A percentile compares a stretch with the other conserved stretches of the same genome.
Evolutionary conservation across 202 grass and related monocot species (phyloP).

Genomic region (Tripidium arundinaceum): DNA sequence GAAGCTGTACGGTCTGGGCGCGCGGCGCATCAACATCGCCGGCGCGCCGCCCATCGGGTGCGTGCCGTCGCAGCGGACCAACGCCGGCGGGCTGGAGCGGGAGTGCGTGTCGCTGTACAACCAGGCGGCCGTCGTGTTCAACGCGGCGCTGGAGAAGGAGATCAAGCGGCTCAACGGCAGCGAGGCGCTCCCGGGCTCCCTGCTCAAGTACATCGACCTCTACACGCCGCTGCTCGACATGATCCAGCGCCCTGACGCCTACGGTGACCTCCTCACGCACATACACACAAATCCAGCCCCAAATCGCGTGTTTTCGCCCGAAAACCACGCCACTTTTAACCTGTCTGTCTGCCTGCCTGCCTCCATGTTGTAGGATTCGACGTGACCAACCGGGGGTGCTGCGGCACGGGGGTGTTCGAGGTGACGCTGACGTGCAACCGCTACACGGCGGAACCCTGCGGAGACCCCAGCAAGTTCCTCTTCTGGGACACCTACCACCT

Average conservation of each 20-base stretch:
- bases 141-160: constrained; percentile 55
- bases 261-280: constrained; percentile 23
- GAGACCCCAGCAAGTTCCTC: constrained; percentile 50
- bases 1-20: constrained; percentile 50
- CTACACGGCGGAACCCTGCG: constrained; percentile 51
- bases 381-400: constrained; percentile 58
- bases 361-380: constrained; percentile 52
- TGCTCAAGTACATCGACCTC: constrained; percentile 56
- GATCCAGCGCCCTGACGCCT: constrained; percentile 47
- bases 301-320: neutral
- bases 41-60: constrained; percentile 68
- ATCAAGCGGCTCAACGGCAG: constrained; percentile 52
- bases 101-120: constrained; percentile 64
- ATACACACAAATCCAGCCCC: no score
- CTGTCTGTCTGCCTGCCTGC: no score
- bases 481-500: constrained; percentile 90
- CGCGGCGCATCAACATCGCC: constrained; percentile 41
- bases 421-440: constrained; percentile 64
- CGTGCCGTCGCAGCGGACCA: constrained; percentile 77
- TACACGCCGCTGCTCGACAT: constrained; percentile 74
- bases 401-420: constrained; percentile 73
- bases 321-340: neutral
- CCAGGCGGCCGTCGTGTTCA: constrained; percentile 59
- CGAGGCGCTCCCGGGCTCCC: constrained; percentile 36
- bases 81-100: constrained; percentile 59